These are phyloP conservation scores for Corylus avellana DNA, from an alignment of 306 rosid genomes.

Conservation along the genomic window DNA sequence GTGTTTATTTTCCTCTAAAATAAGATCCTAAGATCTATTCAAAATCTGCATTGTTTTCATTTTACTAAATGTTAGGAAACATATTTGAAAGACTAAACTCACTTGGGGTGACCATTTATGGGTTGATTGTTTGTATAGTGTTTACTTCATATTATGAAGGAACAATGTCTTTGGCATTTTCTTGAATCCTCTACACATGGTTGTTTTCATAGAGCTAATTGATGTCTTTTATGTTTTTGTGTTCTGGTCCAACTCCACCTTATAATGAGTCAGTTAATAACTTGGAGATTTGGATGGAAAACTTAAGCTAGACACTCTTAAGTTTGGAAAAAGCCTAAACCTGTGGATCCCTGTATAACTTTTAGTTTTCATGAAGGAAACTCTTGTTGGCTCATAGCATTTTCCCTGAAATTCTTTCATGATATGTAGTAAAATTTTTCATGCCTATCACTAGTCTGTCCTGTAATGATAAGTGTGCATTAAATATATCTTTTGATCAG, in stretches of 20 bases:
- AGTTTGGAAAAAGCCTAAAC: neutral
- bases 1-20: neutral
- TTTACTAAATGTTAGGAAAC: neutral
- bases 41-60: neutral
- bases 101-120: neutral
- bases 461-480: neutral
- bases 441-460: neutral
- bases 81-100: neutral
- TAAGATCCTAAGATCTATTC: neutral
- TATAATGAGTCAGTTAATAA: neutral
- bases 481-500: neutral
- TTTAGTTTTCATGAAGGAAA: neutral
- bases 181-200: slow-evolving; percentile 3
- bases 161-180: slow-evolving; percentile 9
- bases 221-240: neutral
- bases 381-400: neutral
- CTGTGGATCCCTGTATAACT: neutral
- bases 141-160: slow-evolving; percentile 4
- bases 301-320: neutral
- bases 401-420: neutral
- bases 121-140: slow-evolving; percentile 14
- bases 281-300: neutral
- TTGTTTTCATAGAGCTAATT: neutral
- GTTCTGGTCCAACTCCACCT: neutral
- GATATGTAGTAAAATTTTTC: neutral